Evolutionary conservation across 371 early-diverging fungal species (phyloP).

Genomic region (Capniomyces stellatus): DNA sequence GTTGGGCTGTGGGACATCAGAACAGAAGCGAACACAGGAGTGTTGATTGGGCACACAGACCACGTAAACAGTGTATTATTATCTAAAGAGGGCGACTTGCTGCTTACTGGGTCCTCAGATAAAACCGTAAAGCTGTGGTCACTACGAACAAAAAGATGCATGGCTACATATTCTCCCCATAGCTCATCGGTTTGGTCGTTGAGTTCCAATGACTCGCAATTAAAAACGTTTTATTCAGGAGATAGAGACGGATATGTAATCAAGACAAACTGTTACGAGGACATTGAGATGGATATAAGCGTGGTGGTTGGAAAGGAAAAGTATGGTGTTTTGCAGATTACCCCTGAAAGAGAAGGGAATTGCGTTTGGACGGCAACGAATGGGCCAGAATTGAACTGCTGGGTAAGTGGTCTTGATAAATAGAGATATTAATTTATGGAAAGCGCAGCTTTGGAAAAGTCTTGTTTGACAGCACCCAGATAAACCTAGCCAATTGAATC

Average conservation of each 20-base stretch:
- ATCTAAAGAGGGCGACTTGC: constrained; percentile 66
- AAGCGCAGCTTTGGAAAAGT: neutral
- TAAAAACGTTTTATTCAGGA: constrained; percentile 80
- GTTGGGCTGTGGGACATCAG: constrained; percentile 80
- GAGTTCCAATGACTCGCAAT: constrained; percentile 58
- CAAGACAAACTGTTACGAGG: constrained; percentile 14
- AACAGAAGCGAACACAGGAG: constrained; percentile 45
- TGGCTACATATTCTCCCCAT: constrained; percentile 73
- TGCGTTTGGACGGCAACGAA: constrained; percentile 88
- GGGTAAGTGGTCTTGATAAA: constrained; percentile 28
- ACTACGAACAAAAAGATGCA: constrained; percentile 60
- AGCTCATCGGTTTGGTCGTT: constrained; percentile 85
- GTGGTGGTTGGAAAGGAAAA: constrained; percentile 72
- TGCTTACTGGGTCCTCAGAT: constrained; percentile 83
- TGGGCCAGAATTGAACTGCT: constrained; percentile 58
- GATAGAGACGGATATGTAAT: constrained; percentile 78
- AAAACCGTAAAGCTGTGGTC: constrained; percentile 88
- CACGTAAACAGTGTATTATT: constrained; percentile 74
- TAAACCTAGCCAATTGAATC: too few species aligned
- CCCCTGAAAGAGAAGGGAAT: constrained; percentile 45
- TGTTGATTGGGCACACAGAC: constrained; percentile 84
- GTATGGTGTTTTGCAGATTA: constrained; percentile 60
- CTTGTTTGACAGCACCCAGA: too few species aligned
- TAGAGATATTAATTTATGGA: neutral
- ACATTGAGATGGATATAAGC: constrained; percentile 25